Conservation (phyloP, 78 protist species). For the Dictyostelium brefeldianum region DNA sequence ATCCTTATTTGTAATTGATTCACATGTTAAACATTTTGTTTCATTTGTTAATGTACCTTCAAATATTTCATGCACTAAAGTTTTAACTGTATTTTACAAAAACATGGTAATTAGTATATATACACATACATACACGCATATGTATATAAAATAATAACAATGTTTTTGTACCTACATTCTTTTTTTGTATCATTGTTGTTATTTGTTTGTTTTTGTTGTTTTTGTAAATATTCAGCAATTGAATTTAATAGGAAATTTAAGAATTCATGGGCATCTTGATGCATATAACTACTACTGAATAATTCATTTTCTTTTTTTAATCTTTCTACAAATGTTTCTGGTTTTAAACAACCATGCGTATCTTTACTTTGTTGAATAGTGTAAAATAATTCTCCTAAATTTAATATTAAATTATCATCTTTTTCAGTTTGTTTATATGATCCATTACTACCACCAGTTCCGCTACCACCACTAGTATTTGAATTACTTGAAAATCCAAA, state of each 20-base stretch:
- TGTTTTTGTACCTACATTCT: background rate
- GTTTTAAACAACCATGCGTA: slow-evolving; percentile 79
- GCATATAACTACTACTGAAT: slow-evolving; percentile 85
- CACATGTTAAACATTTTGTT: slow-evolving; percentile 94
- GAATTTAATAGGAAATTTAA: slow-evolving; percentile 91
- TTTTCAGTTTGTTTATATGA: background rate
- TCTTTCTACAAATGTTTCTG: slow-evolving; percentile 80
- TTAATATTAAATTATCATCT: slow-evolving; percentile 1
- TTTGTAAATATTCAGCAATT: slow-evolving; percentile 84
- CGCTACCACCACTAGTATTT: background rate
- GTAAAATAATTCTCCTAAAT: slow-evolving; percentile 82
- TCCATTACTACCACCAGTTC: background rate
- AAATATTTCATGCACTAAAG: slow-evolving; percentile 94
- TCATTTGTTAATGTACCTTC: slow-evolving; percentile 93
- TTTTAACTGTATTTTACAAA: slow-evolving; percentile 25
- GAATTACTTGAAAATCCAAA: slow-evolving; percentile 15
- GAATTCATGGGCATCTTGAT: slow-evolving; percentile 97
- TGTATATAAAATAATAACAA: background rate
- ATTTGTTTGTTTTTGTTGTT: slow-evolving; percentile 21
- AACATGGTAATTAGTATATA: background rate
- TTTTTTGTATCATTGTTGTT: background rate
- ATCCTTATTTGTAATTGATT: slow-evolving; percentile 88
- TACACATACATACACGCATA: too few species aligned
- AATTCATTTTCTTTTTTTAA: slow-evolving; percentile 89
- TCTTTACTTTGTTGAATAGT: slow-evolving; percentile 66